Evolutionary conservation across 139 green algal genomes (phyloP).

Genomic region (Nannochloris sp.): DNA sequence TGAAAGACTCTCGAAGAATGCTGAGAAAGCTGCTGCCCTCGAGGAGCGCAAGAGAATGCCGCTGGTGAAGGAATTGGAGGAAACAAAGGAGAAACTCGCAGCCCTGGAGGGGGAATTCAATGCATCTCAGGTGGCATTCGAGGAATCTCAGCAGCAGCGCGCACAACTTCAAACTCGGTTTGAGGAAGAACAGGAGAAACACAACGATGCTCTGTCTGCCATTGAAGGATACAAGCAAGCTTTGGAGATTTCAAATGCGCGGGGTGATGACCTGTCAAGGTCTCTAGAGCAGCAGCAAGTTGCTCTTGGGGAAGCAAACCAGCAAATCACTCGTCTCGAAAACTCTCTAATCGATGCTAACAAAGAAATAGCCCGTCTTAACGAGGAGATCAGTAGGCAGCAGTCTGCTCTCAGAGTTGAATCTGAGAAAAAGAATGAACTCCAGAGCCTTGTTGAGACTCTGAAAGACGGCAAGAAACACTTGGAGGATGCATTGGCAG

Average conservation of each 20-base stretch:
- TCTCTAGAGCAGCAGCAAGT: conserved; percentile 14
- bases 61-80: conserved; percentile 63
- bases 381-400: too few species aligned
- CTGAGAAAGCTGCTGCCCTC: conserved; percentile 29
- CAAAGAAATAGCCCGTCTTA: too few species aligned
- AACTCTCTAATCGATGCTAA: too few species aligned
- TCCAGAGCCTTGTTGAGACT: too few species aligned
- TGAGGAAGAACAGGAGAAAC: conserved; percentile 26
- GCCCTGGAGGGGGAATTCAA: conserved; percentile 44
- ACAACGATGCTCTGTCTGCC: background rate
- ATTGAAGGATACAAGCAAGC: conserved; percentile 15
- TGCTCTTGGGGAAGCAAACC: conserved; percentile 6
- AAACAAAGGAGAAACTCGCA: conserved; percentile 48
- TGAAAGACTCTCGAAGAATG: conserved; percentile 46
- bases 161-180: conserved; percentile 8
- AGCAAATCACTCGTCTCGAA: too few species aligned
- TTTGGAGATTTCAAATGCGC: conserved; percentile 7
- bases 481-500: background rate
- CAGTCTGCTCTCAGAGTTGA: too few species aligned
- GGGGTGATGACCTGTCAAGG: conserved; percentile 10
- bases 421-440: too few species aligned
- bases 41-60: conserved; percentile 70
- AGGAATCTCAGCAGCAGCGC: conserved; percentile 30
- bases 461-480: too few species aligned
- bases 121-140: conserved; percentile 24